Evolutionary conservation across 2,329 filamentous ascomycete genomes (phyloP).

Genomic region (Cladophialophora exuberans): DNA sequence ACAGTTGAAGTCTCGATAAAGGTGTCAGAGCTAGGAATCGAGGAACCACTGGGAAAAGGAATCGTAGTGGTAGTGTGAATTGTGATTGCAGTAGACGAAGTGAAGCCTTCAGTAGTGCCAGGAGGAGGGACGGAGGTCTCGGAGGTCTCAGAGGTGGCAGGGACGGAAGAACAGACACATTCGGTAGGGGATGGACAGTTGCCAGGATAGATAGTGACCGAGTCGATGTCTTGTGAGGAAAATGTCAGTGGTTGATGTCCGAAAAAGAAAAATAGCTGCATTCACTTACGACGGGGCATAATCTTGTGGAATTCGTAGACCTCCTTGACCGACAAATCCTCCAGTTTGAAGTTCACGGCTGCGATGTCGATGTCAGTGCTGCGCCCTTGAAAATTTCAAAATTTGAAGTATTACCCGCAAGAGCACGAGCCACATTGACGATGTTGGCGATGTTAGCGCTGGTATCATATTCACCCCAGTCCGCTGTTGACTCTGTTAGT

Average conservation of each 20-base stretch:
- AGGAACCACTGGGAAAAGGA: constrained; percentile 1
- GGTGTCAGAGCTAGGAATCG: constrained; percentile 12
- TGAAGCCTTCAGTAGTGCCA: neutral
- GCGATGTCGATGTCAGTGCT: too few relatives aligned
- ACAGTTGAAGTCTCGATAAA: constrained; percentile 14
- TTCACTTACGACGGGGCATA: constrained; percentile 29
- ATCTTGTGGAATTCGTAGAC: constrained; percentile 26
- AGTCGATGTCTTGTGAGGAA: constrained; percentile 11
- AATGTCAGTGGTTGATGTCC: constrained; percentile 23
- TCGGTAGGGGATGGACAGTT: constrained; percentile 4
- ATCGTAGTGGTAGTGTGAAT: constrained; percentile 3
- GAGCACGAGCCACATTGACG: constrained; percentile 15
- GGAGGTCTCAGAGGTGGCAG: constrained; percentile 10
- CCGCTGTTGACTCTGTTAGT: constrained; percentile 20
- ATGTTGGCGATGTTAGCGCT: neutral
- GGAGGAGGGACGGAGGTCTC: constrained; percentile 12
- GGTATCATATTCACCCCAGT: too few relatives aligned
- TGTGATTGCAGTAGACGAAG: neutral
- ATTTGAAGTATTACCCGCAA: constrained; percentile 21
- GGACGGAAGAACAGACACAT: constrained; percentile 1
- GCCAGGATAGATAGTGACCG: constrained; percentile 16
- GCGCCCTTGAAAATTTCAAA: neutral
- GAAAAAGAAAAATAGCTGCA: neutral
- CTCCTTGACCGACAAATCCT: constrained; percentile 14
- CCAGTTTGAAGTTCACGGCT: constrained; percentile 20